phyloP scores from a whole-genome alignment of 2,329 filamentous ascomycete genomes.

The Geosmithia putterillii region DNA sequence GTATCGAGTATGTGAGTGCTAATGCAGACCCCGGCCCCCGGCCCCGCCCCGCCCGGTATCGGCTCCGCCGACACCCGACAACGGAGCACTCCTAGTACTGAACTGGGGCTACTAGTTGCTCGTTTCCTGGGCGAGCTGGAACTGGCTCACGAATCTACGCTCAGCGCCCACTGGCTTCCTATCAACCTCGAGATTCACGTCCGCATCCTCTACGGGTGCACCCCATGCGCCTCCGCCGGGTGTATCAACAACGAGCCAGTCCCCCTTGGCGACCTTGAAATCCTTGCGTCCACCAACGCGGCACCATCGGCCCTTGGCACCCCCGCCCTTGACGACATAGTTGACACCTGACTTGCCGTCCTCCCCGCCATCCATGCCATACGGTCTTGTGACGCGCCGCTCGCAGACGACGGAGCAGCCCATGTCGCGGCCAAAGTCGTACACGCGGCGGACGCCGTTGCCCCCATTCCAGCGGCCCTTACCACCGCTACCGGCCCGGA shows the following conservation, averaged over 20 bases:
- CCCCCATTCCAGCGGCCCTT: constrained; percentile 54
- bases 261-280: constrained; percentile 41
- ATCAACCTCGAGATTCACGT: neutral
- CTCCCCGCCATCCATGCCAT: constrained; percentile 56
- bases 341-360: constrained; percentile 56
- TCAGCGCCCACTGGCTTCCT: neutral
- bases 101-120: constrained; percentile 2
- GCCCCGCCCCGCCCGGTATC: neutral
- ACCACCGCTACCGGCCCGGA: constrained; percentile 50
- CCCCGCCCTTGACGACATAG: constrained; percentile 6
- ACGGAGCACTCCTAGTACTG: neutral
- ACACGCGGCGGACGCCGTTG: constrained; percentile 60
- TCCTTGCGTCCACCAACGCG: constrained; percentile 42
- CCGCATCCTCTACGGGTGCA: neutral
- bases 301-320: constrained; percentile 18
- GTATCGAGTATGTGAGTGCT: too few species aligned
- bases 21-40: too few species aligned
- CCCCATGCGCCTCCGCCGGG: constrained; percentile 52
- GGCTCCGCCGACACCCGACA: neutral
- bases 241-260: constrained; percentile 46
- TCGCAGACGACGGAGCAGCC: constrained; percentile 66
- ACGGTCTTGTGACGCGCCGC: constrained; percentile 61
- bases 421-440: constrained; percentile 63
- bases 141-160: constrained; percentile 5
- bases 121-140: constrained; percentile 5